A percentile compares a stretch with the other conserved stretches of the same genome.
These are phyloP conservation scores for Pseudopithomyces chartarum DNA, from an alignment of 2,329 filamentous ascomycete genomes.

Conservation along the genomic window DNA sequence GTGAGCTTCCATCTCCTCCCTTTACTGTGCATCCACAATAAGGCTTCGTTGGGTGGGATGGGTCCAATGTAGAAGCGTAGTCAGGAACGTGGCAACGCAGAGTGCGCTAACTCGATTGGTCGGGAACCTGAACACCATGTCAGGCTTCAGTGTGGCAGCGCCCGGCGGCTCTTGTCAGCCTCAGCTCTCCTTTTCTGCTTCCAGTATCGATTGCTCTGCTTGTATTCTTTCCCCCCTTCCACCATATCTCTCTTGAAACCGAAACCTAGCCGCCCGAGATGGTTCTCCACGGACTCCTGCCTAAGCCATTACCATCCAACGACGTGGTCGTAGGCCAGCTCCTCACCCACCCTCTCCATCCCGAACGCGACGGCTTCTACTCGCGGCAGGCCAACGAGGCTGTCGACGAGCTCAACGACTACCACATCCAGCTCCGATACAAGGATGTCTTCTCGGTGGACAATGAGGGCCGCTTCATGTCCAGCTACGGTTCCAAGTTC, in stretches of 20 bases:
- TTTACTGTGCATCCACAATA: too few relatives aligned
- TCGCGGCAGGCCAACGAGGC: slow-evolving; percentile 37
- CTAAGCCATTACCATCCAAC: slow-evolving; percentile 42
- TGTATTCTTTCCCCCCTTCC: background rate
- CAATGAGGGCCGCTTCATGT: slow-evolving; percentile 43
- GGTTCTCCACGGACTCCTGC: slow-evolving; percentile 43
- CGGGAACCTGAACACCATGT: slow-evolving; percentile 12
- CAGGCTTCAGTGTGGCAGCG: slow-evolving; percentile 10
- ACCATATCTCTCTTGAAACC: background rate
- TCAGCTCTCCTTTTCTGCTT: slow-evolving; percentile 1
- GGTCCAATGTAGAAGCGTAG: slow-evolving; percentile 27
- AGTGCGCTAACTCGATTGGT: slow-evolving; percentile 25
- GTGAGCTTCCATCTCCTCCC: background rate
- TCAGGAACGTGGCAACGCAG: slow-evolving; percentile 22
- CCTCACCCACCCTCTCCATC: slow-evolving; percentile 42
- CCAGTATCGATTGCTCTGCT: background rate
- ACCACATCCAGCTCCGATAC: slow-evolving; percentile 46
- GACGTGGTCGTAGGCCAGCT: slow-evolving; percentile 43
- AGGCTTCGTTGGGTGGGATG: background rate
- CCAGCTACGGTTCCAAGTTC: slow-evolving; percentile 46
- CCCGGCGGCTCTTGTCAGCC: slow-evolving; percentile 3
- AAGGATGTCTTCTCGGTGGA: slow-evolving; percentile 45
- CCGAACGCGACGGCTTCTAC: slow-evolving; percentile 44
- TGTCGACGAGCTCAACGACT: slow-evolving; percentile 46
- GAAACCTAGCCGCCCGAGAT: slow-evolving; percentile 18